Conservation (phyloP, 257 asterid genomes). For the Lantana camara region DNA sequence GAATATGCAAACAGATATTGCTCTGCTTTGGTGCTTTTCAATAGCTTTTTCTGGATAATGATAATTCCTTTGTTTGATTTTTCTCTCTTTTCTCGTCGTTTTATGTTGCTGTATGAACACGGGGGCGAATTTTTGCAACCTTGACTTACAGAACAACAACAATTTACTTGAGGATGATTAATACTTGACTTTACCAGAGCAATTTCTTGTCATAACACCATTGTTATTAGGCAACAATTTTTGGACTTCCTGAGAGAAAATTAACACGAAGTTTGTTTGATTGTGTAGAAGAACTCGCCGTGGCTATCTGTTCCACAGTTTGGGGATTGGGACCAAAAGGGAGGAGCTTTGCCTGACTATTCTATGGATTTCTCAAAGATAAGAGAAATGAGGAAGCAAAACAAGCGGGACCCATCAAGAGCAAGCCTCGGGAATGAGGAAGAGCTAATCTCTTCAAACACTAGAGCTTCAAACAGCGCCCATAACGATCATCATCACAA, state of each 20-base stretch:
- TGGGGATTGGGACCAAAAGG: slow-evolving; percentile 97
- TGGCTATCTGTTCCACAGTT: slow-evolving; percentile 95
- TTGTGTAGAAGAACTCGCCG: slow-evolving; percentile 55
- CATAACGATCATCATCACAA: slow-evolving; percentile 42
- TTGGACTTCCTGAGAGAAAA: slow-evolving; percentile 1
- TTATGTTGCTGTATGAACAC: no score
- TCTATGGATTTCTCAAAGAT: slow-evolving; percentile 88
- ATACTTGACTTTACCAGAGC: background rate
- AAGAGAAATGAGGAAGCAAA: slow-evolving; percentile 85
- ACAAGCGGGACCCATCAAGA: slow-evolving; percentile 81
- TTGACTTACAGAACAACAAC: slow-evolving; percentile 1
- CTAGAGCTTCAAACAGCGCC: slow-evolving; percentile 37
- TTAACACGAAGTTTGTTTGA: slow-evolving; percentile 8
- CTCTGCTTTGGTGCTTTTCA: background rate
- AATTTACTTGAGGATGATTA: background rate
- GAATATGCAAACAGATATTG: slow-evolving; percentile 14
- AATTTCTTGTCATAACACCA: background rate
- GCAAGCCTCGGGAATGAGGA: slow-evolving; percentile 94
- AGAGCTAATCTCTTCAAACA: slow-evolving; percentile 59
- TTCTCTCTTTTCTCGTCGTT: no score
- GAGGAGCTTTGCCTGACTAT: slow-evolving; percentile 65
- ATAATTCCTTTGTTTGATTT: no score
- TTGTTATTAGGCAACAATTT: background rate
- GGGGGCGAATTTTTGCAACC: background rate
- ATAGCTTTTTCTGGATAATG: no score